Evolutionary conservation across 495 filamentous ascomycete species (phyloP).

Genomic region (Trichoderma erinaceum): DNA sequence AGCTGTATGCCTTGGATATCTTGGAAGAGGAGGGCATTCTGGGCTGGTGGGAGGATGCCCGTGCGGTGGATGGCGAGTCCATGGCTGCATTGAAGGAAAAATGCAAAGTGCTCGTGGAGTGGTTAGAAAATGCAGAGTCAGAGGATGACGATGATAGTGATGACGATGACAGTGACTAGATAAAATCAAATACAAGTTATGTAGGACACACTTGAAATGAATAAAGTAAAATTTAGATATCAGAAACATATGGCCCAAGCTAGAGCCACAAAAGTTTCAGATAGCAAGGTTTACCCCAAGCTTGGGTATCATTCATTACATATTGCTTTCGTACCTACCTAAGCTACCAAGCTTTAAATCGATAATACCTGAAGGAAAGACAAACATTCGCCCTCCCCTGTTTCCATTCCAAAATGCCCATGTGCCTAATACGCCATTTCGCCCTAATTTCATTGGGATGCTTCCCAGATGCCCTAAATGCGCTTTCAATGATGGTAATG

Average conservation of each 20-base stretch:
- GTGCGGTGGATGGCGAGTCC: constrained; percentile 54
- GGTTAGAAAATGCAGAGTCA: constrained; percentile 74
- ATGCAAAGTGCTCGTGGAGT: constrained; percentile 76
- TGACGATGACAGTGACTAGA: constrained; percentile 23
- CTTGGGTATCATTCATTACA: constrained; percentile 6
- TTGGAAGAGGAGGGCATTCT: constrained; percentile 84
- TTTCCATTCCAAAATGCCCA: background rate
- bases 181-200: background rate
- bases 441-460: background rate
- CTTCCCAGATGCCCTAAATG: background rate
- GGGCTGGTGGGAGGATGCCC: constrained; percentile 78
- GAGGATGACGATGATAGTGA: constrained; percentile 70
- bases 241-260: too few species aligned
- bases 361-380: background rate
- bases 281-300: background rate
- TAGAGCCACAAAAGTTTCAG: too few species aligned
- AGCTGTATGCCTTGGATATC: constrained; percentile 76
- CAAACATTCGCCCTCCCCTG: background rate
- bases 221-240: background rate
- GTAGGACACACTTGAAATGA: background rate
- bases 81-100: constrained; percentile 66
- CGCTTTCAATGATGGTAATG: background rate
- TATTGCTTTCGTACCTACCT: background rate
- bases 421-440: background rate
- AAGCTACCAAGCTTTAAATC: background rate